Evolutionary conservation across 768 basidiomycete species (phyloP), one percentile per base, ranked within the genome.

Genomic region (Lentinula aciculospora): DNA sequence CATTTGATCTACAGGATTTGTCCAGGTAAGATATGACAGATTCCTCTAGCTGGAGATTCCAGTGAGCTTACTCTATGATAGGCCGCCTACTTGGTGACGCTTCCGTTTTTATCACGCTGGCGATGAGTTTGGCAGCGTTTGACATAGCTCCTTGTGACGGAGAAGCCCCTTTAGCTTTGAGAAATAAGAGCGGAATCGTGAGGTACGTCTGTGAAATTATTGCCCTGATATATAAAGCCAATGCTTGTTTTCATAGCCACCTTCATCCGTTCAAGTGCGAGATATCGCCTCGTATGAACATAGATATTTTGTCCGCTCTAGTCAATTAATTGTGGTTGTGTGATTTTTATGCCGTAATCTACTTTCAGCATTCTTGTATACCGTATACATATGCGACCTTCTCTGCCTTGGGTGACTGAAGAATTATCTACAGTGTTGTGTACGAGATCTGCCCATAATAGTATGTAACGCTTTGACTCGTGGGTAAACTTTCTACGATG

Each of bases 61-160:
- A 29, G 19, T 17, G 23, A 47, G 13, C 19, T 57, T 28, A n/a
- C 7, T 32, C n/a, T 46, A 25, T 29, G 19, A 5, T 32, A 57
- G 56, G 56, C 3, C 56, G 56, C 48, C 19, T 57, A 15, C 46
- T 57, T 28, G 56, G 56, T n/a, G 46, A 57, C 27, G 56, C 45
- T 19, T 48, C 56, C 2, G 34, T 57, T 2, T 57, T 47, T 10
- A 57, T 57, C 36, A 57, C 56, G 10, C 29, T 57, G 17, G 56
- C 45, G 23, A 57, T 57, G 56, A 31, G 40, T 25, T 13, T 57
- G 27, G 56, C 56, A 15, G 56, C 56, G 17, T 57, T 57, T 17
- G n/a, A 57, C 19, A 49, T 57, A n/a, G 31, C 31, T 37, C 45
- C 56, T 28, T 21, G 28, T 25, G 56, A 57, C 8, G 56, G 46